Percentiles rank a stretch among this genome's conserved stretches.
phyloP scores from a whole-genome alignment of 805 yeast genomes.

The Myxozyma kluyveri region DNA sequence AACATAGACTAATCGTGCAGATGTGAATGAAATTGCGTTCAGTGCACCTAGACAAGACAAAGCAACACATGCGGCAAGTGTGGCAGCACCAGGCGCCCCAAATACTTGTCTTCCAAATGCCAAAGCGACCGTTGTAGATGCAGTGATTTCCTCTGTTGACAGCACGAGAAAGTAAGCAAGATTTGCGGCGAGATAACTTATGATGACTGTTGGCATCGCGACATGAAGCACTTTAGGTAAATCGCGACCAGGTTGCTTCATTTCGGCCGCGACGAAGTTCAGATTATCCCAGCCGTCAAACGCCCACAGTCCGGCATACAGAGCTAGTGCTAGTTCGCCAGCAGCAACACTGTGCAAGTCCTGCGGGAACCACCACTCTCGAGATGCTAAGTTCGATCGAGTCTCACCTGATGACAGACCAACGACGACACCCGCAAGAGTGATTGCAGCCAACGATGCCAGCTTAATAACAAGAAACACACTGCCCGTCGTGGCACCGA shows the following conservation, averaged over 20 bases:
- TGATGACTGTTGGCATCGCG: slow-evolving; percentile 43
- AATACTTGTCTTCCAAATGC: slow-evolving; percentile 36
- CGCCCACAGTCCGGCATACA: slow-evolving; percentile 46
- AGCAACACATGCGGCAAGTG: slow-evolving; percentile 40
- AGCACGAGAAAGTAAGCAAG: slow-evolving; percentile 62
- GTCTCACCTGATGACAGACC: slow-evolving; percentile 3
- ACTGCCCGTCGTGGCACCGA: slow-evolving; percentile 39
- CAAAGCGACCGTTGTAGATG: slow-evolving; percentile 40
- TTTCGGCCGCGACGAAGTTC: slow-evolving; percentile 44
- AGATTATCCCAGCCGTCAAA: slow-evolving; percentile 47
- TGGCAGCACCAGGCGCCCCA: slow-evolving; percentile 35
- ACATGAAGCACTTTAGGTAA: slow-evolving; percentile 42
- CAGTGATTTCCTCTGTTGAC: slow-evolving; percentile 52
- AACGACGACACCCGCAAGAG: slow-evolving; percentile 36
- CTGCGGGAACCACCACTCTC: slow-evolving; percentile 28
- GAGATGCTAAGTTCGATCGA: slow-evolving; percentile 32
- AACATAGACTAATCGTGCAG: slow-evolving; percentile 40
- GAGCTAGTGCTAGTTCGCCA: slow-evolving; percentile 39
- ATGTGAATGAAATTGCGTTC: slow-evolving; percentile 42
- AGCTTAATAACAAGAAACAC: slow-evolving; percentile 39
- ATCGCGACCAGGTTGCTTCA: slow-evolving; percentile 40
- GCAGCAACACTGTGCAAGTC: slow-evolving; percentile 35
- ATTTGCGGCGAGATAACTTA: slow-evolving; percentile 40
- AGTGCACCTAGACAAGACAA: slow-evolving; percentile 44
- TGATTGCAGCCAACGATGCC: slow-evolving; percentile 35